phyloP scores from a whole-genome alignment of 768 basidiomycete genomes.

The Mycena rebaudengoi region DNA sequence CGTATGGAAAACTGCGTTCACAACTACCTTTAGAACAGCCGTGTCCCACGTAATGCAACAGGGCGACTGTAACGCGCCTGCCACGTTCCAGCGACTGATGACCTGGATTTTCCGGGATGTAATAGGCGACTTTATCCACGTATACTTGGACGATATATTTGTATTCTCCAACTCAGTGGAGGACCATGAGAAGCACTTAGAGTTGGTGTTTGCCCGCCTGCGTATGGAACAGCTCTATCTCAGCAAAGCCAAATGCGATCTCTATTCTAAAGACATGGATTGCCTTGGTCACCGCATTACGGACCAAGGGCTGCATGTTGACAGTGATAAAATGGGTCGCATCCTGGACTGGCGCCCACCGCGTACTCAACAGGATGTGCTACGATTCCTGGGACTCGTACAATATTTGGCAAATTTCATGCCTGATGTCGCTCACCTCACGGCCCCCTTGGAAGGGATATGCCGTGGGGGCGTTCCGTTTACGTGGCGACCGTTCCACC shows the following conservation, averaged over 20 bases:
- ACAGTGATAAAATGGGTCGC: not conserved
- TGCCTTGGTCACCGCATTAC: not conserved
- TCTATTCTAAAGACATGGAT: no score
- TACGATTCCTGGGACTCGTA: not conserved
- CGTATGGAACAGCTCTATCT: constrained; percentile 32
- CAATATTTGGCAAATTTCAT: not conserved
- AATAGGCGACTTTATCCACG: no score
- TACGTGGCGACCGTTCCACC: not conserved
- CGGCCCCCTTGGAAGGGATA: not conserved
- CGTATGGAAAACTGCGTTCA: constrained; percentile 28
- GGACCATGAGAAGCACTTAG: constrained; percentile 34
- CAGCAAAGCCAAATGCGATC: constrained; percentile 32
- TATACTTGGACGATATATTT: no score
- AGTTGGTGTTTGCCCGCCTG: constrained; percentile 31
- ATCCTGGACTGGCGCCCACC: not conserved
- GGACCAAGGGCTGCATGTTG: not conserved
- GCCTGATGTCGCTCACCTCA: not conserved
- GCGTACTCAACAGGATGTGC: not conserved
- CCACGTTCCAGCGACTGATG: no score
- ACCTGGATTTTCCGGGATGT: no score
- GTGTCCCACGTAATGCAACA: constrained; percentile 19
- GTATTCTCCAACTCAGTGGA: no score
- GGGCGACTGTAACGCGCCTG: no score
- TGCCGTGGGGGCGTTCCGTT: not conserved
- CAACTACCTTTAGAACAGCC: constrained; percentile 16